Evolutionary conservation across 768 basidiomycete genomes (phyloP), one percentile per base, ranked within the genome.

Genomic region (Mycena epipterygia): DNA sequence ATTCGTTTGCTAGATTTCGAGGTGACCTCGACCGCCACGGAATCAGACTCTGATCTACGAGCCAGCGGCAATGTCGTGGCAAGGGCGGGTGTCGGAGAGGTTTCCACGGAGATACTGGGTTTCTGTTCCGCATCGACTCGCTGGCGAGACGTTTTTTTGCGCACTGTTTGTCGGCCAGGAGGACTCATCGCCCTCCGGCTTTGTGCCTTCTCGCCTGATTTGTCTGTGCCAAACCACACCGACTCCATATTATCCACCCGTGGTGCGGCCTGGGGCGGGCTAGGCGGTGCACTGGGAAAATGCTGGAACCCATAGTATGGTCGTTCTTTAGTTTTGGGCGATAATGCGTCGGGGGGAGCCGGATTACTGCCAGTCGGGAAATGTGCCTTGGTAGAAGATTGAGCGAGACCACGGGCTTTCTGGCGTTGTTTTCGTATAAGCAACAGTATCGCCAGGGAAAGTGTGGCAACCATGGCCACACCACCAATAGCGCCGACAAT

Each of bases 401-500:
- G 27, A 19, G 19, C 21, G 5, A 27, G 39, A 44, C 35, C 32
- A 8, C 51, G 62, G 5, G 7, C 19, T 25, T 37, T 51, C 44
- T 16, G 61, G 4, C 51, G 56, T 23, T 44, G 67, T 30, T 46
- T 63, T 39, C 64, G 72, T 21, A 56, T 16, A 46, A 64, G 5
- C 48, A 73, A n/a, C 17, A 63, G 11, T 30, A 73, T 48, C 2
- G 37, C 65, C 32, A 73, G 64, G 49, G 67, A 48, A 39, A 73
- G 52, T 13, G 68, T 53, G 29, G 37, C 64, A 25, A 70, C 30
- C 68, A 73, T 55, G 30, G 67, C 67, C 23, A 62, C 39, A 44
- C 64, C 68, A 2, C 72, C 72, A 25, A 73, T 42, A 2, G 41
- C 30, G 9, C 72, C 72, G 23, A 73, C 64, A 53, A 52, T 51